Conservation (phyloP, 2,329 filamentous ascomycete genomes). For the Aspergillus japonicus region DNA sequence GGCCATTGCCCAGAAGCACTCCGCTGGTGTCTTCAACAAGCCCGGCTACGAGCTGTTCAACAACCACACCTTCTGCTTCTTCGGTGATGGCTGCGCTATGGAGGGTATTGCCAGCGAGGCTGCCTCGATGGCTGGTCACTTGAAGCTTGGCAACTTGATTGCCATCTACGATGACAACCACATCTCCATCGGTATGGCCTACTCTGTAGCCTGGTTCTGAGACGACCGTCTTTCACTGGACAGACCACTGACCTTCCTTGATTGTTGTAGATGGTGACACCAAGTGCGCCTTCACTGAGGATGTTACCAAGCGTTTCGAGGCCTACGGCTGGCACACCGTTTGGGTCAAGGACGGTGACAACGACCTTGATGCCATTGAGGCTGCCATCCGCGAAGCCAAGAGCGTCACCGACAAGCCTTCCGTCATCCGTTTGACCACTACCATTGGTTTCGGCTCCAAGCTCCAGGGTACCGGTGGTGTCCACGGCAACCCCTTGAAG, state of each 20-base stretch:
- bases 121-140: conserved; percentile 86
- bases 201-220: not conserved
- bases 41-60: conserved; percentile 84
- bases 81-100: conserved; percentile 98
- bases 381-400: conserved; percentile 81
- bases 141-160: conserved; percentile 97
- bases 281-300: conserved; percentile 94
- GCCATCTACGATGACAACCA: conserved; percentile 98
- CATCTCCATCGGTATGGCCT: conserved; percentile 70
- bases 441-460: conserved; percentile 96
- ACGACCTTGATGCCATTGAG: conserved; percentile 84
- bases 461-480: conserved; percentile 88
- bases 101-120: conserved; percentile 96
- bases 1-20: conserved; percentile 93
- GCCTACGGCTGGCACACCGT: conserved; percentile 94
- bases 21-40: conserved; percentile 92
- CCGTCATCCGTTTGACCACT: conserved; percentile 93
- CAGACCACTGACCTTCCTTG: not conserved
- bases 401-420: conserved; percentile 91
- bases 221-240: not conserved
- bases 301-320: conserved; percentile 92
- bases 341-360: conserved; percentile 81
- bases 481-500: conserved; percentile 96
- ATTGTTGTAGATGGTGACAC: conserved; percentile 75
- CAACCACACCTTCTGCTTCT: conserved; percentile 97